A percentile compares a stretch with the other conserved stretches of the same genome.
Conservation (phyloP, 2,329 filamentous ascomycete genomes). For the Coleophoma cylindrospora region DNA sequence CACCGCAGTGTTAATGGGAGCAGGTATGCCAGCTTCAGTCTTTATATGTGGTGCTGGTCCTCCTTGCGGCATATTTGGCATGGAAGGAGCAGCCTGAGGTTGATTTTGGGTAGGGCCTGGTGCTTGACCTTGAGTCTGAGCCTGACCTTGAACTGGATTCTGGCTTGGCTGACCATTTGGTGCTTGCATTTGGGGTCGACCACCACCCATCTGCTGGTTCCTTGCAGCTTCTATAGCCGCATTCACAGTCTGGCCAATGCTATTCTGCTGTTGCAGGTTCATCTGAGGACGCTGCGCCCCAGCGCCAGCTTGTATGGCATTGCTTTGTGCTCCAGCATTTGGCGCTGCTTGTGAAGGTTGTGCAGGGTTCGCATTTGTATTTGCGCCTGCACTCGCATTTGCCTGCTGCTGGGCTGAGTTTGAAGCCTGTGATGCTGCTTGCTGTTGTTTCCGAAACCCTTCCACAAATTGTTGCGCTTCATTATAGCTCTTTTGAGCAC, state of each 20-base stretch:
- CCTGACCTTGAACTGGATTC: neutral
- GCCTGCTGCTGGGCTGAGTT: slow-evolving; percentile 22
- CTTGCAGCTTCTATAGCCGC: slow-evolving; percentile 27
- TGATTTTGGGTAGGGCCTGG: slow-evolving; percentile 12
- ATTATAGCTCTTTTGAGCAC: slow-evolving; percentile 37
- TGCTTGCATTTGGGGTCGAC: slow-evolving; percentile 15
- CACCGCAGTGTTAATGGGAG: slow-evolving; percentile 21
- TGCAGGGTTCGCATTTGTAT: neutral
- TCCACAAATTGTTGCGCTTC: slow-evolving; percentile 45
- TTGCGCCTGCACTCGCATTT: neutral
- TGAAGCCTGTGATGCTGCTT: slow-evolving; percentile 5
- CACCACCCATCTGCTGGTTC: slow-evolving; percentile 25
- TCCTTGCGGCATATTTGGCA: slow-evolving; percentile 10
- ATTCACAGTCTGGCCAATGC: slow-evolving; percentile 26
- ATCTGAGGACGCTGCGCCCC: slow-evolving; percentile 21
- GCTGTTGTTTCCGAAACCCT: slow-evolving; percentile 34
- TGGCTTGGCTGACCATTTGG: slow-evolving; percentile 13
- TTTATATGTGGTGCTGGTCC: neutral
- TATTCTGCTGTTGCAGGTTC: slow-evolving; percentile 22
- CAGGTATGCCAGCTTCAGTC: neutral
- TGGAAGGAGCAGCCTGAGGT: slow-evolving; percentile 13
- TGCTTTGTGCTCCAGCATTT: neutral
- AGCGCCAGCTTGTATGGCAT: slow-evolving; percentile 7
- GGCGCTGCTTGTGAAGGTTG: neutral
- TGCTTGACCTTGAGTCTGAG: slow-evolving; percentile 3